phyloP scores from a whole-genome alignment of 2,329 filamentous ascomycete genomes.

The Nigrospora sphaerica region DNA sequence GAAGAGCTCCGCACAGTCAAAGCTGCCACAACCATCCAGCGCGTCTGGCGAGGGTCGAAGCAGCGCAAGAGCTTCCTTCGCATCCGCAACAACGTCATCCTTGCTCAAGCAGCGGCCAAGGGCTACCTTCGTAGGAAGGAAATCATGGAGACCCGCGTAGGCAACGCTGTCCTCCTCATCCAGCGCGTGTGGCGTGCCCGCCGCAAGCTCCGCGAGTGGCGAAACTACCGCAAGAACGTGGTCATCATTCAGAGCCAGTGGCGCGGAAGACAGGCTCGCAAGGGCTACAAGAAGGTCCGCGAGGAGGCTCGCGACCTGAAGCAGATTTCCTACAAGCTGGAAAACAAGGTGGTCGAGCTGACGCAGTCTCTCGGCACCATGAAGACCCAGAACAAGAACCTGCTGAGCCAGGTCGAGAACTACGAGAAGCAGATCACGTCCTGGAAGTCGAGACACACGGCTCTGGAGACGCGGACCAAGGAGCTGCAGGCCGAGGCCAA shows the following conservation, averaged over 20 bases:
- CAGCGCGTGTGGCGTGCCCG: slow-evolving; percentile 86
- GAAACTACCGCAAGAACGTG: slow-evolving; percentile 83
- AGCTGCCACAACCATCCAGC: slow-evolving; percentile 89
- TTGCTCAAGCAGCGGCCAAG: slow-evolving; percentile 85
- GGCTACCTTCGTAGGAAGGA: slow-evolving; percentile 85
- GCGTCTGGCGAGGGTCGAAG: slow-evolving; percentile 89
- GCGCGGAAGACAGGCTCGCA: slow-evolving; percentile 76
- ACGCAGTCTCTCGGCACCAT: slow-evolving; percentile 88
- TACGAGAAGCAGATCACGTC: slow-evolving; percentile 95
- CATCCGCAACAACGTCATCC: slow-evolving; percentile 76
- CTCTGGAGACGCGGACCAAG: slow-evolving; percentile 81
- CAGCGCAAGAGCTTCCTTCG: slow-evolving; percentile 73
- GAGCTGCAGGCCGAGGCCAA: slow-evolving; percentile 96
- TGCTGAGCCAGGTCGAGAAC: slow-evolving; percentile 84
- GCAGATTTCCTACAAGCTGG: slow-evolving; percentile 98
- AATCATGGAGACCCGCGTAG: slow-evolving; percentile 88
- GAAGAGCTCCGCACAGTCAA: slow-evolving; percentile 76
- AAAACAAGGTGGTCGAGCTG: slow-evolving; percentile 98
- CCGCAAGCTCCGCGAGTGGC: slow-evolving; percentile 71
- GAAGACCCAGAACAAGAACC: slow-evolving; percentile 88
- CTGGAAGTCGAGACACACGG: slow-evolving; percentile 88
- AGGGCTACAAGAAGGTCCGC: slow-evolving; percentile 80
- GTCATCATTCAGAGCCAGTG: slow-evolving; percentile 87
- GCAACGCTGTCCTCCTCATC: slow-evolving; percentile 84
- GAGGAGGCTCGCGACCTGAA: slow-evolving; percentile 97